A percentile compares a stretch with the other conserved stretches of the same genome.
phyloP scores from a whole-genome alignment of 2,329 filamentous ascomycete genomes.

The Xylaria sp. region DNA sequence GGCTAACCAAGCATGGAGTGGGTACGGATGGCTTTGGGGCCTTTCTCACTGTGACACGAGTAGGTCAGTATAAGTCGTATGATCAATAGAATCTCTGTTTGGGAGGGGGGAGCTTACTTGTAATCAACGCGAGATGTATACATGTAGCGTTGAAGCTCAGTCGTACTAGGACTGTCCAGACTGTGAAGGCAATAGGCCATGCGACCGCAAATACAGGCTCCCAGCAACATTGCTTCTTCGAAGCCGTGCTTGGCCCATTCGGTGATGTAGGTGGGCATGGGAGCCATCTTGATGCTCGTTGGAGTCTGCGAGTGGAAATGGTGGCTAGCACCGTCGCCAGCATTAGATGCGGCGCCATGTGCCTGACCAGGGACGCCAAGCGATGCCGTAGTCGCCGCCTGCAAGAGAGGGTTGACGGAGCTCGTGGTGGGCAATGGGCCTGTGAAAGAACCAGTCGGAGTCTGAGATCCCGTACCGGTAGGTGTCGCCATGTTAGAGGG shows the following conservation, averaged over 20 bases:
- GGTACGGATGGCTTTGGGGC: constrained; percentile 19
- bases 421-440: constrained; percentile 47
- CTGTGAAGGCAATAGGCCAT: constrained; percentile 56
- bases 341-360: constrained; percentile 38
- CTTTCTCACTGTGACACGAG: constrained; percentile 13
- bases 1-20: constrained; percentile 16
- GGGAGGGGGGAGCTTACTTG: constrained; percentile 42
- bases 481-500: constrained; percentile 92
- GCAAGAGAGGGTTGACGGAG: constrained; percentile 79
- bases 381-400: constrained; percentile 77
- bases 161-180: constrained; percentile 42
- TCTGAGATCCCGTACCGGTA: constrained; percentile 83
- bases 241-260: constrained; percentile 80
- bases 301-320: constrained; percentile 67
- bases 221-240: constrained; percentile 82
- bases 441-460: constrained; percentile 62
- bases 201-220: constrained; percentile 74
- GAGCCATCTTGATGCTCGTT: constrained; percentile 73
- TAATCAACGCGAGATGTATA: constrained; percentile 55
- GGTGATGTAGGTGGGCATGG: constrained; percentile 76
- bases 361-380: constrained; percentile 40
- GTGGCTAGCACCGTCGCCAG: constrained; percentile 40
- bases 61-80: constrained; percentile 1
- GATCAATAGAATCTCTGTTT: neutral
- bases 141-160: constrained; percentile 51